These are phyloP conservation scores for Tulasnella sp. DNA, from an alignment of 768 basidiomycete genomes.

Conservation along the genomic window DNA sequence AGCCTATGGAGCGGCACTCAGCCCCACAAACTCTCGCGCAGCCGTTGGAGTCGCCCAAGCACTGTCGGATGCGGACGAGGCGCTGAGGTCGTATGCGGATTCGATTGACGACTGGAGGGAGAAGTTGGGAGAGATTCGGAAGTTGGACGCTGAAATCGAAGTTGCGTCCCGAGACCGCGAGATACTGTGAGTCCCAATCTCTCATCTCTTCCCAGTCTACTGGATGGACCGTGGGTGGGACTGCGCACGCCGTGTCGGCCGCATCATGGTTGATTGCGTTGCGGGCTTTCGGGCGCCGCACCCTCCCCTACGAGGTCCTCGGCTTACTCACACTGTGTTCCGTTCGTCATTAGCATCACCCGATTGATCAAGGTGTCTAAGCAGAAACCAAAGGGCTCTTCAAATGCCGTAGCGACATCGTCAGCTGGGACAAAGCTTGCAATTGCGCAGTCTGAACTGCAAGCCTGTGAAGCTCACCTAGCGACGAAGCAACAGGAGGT, in stretches of 20 bases:
- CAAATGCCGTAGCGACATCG: not conserved
- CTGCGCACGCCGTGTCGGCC: not conserved
- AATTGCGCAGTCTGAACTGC: too few relatives aligned
- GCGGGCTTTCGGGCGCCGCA: not conserved
- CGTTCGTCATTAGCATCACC: conserved; percentile 57
- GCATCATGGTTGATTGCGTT: not conserved
- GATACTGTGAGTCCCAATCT: conserved; percentile 64
- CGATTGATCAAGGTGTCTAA: conserved; percentile 80
- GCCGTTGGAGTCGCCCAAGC: conserved; percentile 58
- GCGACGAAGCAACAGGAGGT: too few relatives aligned
- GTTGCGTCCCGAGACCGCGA: conserved; percentile 74
- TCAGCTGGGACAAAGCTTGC: conserved; percentile 34
- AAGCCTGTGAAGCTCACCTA: too few relatives aligned
- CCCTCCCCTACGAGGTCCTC: not conserved
- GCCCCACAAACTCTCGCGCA: conserved; percentile 57
- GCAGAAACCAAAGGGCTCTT: conserved; percentile 45
- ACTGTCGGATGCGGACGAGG: conserved; percentile 68
- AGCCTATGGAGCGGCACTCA: conserved; percentile 72
- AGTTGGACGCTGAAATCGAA: conserved; percentile 67
- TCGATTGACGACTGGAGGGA: conserved; percentile 69
- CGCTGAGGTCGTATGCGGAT: conserved; percentile 60
- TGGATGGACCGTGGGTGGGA: not conserved
- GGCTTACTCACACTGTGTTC: not conserved
- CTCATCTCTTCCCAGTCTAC: not conserved
- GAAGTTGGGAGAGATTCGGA: conserved; percentile 60